Conservation (phyloP, 768 basidiomycete species). For the Russula lepida region DNA sequence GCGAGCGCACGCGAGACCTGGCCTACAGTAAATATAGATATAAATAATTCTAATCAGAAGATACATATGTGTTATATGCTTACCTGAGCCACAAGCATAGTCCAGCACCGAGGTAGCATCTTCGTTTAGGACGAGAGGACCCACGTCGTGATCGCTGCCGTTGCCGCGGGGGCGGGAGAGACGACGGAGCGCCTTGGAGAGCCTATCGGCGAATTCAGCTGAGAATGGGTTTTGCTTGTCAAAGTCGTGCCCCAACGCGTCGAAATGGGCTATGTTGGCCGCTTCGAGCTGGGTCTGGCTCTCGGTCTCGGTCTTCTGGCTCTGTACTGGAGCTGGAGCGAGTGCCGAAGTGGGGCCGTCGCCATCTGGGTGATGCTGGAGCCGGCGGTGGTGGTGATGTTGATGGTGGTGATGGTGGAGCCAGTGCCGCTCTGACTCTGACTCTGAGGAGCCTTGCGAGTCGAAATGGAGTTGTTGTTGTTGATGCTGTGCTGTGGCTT, state of each 20-base stretch:
- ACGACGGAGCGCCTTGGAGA: background rate
- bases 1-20: conserved; percentile 54
- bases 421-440: too few species aligned
- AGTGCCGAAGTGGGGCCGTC: background rate
- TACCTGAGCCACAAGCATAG: conserved; percentile 17
- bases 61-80: too few species aligned
- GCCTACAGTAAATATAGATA: conserved; percentile 33
- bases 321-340: background rate
- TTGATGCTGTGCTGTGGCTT: too few species aligned
- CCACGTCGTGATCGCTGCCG: background rate
- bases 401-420: background rate
- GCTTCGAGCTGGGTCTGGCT: background rate
- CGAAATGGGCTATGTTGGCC: conserved; percentile 9
- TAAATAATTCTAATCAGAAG: background rate
- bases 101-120: conserved; percentile 3
- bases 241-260: conserved; percentile 1
- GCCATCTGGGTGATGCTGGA: background rate
- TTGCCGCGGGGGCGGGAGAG: background rate
- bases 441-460: too few species aligned
- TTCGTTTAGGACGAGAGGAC: conserved; percentile 1
- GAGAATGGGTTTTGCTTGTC: conserved; percentile 4
- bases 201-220: background rate
- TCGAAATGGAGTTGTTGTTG: too few species aligned
- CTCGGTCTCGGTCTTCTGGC: too few species aligned
- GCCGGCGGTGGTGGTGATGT: background rate